Evolutionary conservation across 2,329 filamentous ascomycete species (phyloP), one percentile per base, ranked within the genome.

Genomic region (Paraphaeosphaeria sporulosa): DNA sequence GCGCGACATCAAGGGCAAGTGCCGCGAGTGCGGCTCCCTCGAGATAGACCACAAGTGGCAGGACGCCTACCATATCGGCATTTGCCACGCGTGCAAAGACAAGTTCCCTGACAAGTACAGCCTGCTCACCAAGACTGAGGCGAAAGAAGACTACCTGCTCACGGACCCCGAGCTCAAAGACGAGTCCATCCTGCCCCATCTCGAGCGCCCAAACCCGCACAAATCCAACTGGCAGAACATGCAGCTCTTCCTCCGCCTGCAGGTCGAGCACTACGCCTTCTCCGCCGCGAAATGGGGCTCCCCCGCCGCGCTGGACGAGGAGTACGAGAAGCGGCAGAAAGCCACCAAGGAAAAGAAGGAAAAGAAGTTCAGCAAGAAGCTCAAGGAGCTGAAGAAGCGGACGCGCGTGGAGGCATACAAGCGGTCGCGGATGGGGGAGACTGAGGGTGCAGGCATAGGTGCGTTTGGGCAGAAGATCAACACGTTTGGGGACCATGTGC

Each of bases 1-100:
- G 49, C 73, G 71, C 38, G 75, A 77, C 52, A 60, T 75, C 38
- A 86, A 89, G 63, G 92, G 91, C 73, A 90, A 87, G 71, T 99
- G 95, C 71, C 84, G 87, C 27, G 95, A 99, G 72, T 99, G 95
- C 76, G 85, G 83, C 0, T 91, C 85, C 55, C 72, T 94, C 50
- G 95, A 98, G 80, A 94, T 99, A 63, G 95, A 99, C 79, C 97
- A 90, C 84, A 91, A 95, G 58, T 98, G 94, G 93, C 90, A 94
- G 54, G 94, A 97, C 67, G 85, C 92, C 2, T 94, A 98, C 66
- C 82, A 83, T 25, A 87, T 90, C 62, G 84, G 85, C 54, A 86
- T 99, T 13, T 99, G 95, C 80, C 84, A 86, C 63, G 81, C 81
- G 15, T 99, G 95, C 84, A 98, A 97, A 80, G 94, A 98, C 55